Conservation (phyloP, 139 green algal genomes). For the Tetraselmis striata region DNA sequence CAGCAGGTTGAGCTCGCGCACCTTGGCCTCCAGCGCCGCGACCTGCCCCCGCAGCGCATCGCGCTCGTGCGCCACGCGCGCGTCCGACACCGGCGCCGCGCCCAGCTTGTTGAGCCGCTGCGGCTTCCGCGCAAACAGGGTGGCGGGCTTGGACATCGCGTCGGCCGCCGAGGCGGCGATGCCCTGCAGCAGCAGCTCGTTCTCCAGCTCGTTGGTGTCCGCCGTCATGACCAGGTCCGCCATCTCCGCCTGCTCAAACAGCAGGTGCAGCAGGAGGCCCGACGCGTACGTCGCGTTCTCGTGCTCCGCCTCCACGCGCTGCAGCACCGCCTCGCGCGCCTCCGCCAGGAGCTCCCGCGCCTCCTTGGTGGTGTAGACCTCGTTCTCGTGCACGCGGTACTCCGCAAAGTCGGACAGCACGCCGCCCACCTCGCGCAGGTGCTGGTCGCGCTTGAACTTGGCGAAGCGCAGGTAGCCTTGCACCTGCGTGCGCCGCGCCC, state of each 20-base stretch:
- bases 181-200: slow-evolving; percentile 35
- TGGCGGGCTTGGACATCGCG: slow-evolving; percentile 26
- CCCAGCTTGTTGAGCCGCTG: background rate
- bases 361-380: slow-evolving; percentile 44
- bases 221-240: slow-evolving; percentile 21
- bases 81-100: background rate
- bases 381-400: slow-evolving; percentile 20
- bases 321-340: slow-evolving; percentile 10
- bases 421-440: slow-evolving; percentile 28
- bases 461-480: slow-evolving; percentile 44
- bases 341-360: slow-evolving; percentile 18
- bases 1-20: background rate
- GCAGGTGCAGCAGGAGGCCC: slow-evolving; percentile 35
- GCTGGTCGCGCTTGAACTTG: slow-evolving; percentile 43
- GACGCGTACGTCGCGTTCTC: slow-evolving; percentile 38
- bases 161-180: slow-evolving; percentile 24
- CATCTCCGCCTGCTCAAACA: slow-evolving; percentile 34
- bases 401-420: slow-evolving; percentile 33
- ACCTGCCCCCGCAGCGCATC: background rate
- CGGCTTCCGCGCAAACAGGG: slow-evolving; percentile 26
- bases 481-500: too few relatives aligned
- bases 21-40: background rate
- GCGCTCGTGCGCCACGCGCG: background rate
- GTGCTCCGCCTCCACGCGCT: slow-evolving; percentile 39
- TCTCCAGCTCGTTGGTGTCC: slow-evolving; percentile 38